phyloP scores from a whole-genome alignment of 495 filamentous ascomycete genomes.

The Parachaetomium inaequale region DNA sequence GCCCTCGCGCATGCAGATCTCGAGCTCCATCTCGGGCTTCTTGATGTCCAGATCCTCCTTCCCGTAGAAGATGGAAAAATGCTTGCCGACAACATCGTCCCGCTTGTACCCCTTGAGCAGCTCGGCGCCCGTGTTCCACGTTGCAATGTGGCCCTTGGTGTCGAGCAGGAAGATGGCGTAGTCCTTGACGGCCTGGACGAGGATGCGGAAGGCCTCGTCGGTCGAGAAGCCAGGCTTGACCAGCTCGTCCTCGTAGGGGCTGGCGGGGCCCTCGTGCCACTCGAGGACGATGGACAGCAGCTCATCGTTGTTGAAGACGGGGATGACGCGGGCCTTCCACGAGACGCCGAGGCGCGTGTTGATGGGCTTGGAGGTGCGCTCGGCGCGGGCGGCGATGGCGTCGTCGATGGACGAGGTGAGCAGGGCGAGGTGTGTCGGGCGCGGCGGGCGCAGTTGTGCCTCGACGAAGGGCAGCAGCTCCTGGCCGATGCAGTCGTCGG shows the following conservation, averaged over 20 bases:
- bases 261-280: conserved; percentile 35
- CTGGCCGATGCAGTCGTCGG: conserved; percentile 41
- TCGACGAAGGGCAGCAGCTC: conserved; percentile 44
- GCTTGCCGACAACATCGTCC: conserved; percentile 57
- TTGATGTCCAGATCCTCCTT: conserved; percentile 48
- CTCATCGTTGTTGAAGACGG: conserved; percentile 46
- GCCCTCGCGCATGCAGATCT: conserved; percentile 56
- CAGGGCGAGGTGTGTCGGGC: conserved; percentile 34
- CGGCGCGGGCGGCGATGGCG: conserved; percentile 40
- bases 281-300: conserved; percentile 51
- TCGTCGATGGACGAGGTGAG: conserved; percentile 44
- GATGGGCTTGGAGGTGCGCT: conserved; percentile 29
- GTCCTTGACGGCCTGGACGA: conserved; percentile 62
- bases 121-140: conserved; percentile 61
- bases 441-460: conserved; percentile 31
- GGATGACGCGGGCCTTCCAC: conserved; percentile 47
- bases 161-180: conserved; percentile 69
- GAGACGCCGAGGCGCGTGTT: conserved; percentile 23
- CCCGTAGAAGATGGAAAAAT: conserved; percentile 63
- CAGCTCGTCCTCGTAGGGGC: conserved; percentile 37
- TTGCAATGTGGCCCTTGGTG: conserved; percentile 53
- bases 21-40: conserved; percentile 56
- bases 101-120: conserved; percentile 56
- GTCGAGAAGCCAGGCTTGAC: conserved; percentile 40
- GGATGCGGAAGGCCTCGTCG: conserved; percentile 58